Conservation (phyloP, 108 stramenopile genomes). For the Nitzschia sp. region DNA sequence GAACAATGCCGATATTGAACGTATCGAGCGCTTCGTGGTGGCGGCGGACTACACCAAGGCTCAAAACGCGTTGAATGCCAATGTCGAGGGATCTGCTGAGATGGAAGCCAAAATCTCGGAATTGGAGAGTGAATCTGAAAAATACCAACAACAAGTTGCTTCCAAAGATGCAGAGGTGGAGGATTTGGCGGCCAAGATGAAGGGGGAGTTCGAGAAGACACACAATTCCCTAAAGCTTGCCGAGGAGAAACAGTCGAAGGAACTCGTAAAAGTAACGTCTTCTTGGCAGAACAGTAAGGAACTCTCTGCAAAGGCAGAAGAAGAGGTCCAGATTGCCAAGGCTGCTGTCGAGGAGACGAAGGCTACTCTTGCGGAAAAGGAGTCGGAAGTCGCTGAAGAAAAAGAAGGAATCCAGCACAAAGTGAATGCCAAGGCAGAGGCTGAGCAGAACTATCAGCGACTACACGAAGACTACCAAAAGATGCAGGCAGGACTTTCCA, state of each 20-base stretch:
- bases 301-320: conserved; percentile 57
- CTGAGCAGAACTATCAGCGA: conserved; percentile 55
- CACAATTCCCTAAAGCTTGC: conserved; percentile 50
- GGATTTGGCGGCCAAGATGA: conserved; percentile 47
- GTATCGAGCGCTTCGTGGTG: conserved; percentile 91
- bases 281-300: conserved; percentile 78
- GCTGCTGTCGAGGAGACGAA: conserved; percentile 59
- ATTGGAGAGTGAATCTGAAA: conserved; percentile 47
- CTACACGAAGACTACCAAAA: conserved; percentile 79
- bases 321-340: conserved; percentile 68
- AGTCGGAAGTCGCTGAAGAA: conserved; percentile 61
- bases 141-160: conserved; percentile 46
- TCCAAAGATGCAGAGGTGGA: conserved; percentile 65
- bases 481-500: conserved; percentile 83
- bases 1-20: conserved; percentile 93
- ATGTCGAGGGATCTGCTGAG: conserved; percentile 57
- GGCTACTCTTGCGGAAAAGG: conserved; percentile 48
- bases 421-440: conserved; percentile 55
- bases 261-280: conserved; percentile 89
- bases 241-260: conserved; percentile 89
- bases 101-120: conserved; percentile 60
- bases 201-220: conserved; percentile 60
- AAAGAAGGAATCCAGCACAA: conserved; percentile 52
- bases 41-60: conserved; percentile 84
- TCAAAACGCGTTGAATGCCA: conserved; percentile 54